These are phyloP conservation scores for Colletotrichum godetiae DNA, from an alignment of 2,329 filamentous ascomycete species.

Conservation along the genomic window DNA sequence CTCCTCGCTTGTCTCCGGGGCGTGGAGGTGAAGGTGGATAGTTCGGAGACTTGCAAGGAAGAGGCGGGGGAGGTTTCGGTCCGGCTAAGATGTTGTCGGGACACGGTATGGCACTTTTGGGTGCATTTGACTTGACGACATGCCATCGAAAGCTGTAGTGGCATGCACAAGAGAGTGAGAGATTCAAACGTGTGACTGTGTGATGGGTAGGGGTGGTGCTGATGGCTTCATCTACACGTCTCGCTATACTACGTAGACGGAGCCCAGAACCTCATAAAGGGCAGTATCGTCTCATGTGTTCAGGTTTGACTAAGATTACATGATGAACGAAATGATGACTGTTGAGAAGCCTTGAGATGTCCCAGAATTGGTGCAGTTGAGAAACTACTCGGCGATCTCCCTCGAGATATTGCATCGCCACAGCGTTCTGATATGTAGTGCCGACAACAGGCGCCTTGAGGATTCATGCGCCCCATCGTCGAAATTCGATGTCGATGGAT, in stretches of 20 bases:
- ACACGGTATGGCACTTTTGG: neutral
- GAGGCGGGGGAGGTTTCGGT: neutral
- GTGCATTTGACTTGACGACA: neutral
- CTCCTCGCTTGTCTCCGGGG: neutral
- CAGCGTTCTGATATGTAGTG: too few species aligned
- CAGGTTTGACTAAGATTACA: neutral
- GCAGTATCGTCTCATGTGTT: neutral
- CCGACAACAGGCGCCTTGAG: too few species aligned
- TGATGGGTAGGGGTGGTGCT: neutral
- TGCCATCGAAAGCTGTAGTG: neutral
- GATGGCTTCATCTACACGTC: conserved; percentile 11
- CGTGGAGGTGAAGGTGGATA: neutral
- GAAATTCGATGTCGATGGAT: neutral
- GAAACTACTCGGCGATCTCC: neutral
- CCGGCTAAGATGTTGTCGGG: neutral
- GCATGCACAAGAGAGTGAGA: neutral
- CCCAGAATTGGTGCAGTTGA: neutral
- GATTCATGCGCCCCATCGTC: neutral
- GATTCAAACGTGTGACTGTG: neutral
- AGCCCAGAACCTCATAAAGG: neutral
- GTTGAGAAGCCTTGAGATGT: neutral
- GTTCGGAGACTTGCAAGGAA: neutral
- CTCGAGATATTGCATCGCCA: neutral
- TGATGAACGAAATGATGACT: neutral
- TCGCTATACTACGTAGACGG: neutral